A percentile compares a stretch with the other conserved stretches of the same genome.
These are phyloP conservation scores for Aspergillus sclerotiicarbonarius DNA, from an alignment of 495 filamentous ascomycete species.

Conservation along the genomic window DNA sequence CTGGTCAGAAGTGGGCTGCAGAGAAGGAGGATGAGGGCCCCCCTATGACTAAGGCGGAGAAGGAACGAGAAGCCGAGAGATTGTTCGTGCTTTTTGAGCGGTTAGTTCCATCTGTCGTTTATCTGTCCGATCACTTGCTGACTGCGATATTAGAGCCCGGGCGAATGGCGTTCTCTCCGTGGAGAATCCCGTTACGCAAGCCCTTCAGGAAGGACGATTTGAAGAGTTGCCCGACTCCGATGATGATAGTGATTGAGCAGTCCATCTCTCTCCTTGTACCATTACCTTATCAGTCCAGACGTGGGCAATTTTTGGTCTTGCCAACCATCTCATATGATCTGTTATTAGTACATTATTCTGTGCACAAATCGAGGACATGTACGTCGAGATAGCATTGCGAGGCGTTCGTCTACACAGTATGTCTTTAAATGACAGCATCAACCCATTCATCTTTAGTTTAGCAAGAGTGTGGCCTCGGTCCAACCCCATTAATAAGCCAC, in stretches of 20 bases:
- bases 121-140: background rate
- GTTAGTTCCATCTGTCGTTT: constrained; percentile 39
- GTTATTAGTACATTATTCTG: background rate
- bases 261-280: background rate
- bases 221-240: constrained; percentile 60
- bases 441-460: too few species aligned
- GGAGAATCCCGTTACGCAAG: constrained; percentile 80
- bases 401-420: too few species aligned
- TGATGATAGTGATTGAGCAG: constrained; percentile 38
- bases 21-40: constrained; percentile 57
- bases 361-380: background rate
- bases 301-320: background rate
- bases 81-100: constrained; percentile 95
- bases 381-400: background rate
- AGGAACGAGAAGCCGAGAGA: constrained; percentile 86
- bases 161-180: constrained; percentile 80
- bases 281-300: background rate
- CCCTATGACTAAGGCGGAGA: constrained; percentile 88
- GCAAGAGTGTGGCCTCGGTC: too few species aligned
- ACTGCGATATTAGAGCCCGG: constrained; percentile 57
- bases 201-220: constrained; percentile 73
- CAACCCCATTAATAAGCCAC: too few species aligned
- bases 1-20: constrained; percentile 75
- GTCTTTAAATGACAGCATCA: too few species aligned
- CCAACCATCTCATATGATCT: background rate